Evolutionary conservation across 2,329 filamentous ascomycete genomes (phyloP), one percentile per base, ranked within the genome.

Genomic region (Elsinoe perseae): DNA sequence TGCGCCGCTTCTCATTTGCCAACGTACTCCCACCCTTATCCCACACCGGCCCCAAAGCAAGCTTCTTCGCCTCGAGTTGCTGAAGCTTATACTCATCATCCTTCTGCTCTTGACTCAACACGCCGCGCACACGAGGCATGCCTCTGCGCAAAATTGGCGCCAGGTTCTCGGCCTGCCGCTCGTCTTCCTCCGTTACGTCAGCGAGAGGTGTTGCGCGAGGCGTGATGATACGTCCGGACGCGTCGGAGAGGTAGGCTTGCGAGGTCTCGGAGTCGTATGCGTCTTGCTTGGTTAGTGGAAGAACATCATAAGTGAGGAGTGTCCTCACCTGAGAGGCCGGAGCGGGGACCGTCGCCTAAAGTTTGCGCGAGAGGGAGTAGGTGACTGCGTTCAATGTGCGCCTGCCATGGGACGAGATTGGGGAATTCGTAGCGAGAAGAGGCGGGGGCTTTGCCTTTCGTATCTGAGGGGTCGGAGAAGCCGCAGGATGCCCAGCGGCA

Each of bases 321-420:
- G 25, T 30, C 72, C 77, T 79, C 75, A 84, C 81, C 80, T 70
- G 75, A 77, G 63, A 75, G 69, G 59, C 75, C 75, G 57, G 75
- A 74, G 48, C 72, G 72, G 40, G 80, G 80, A 54, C 82, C 81
- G 69, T 84, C 80, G n/a, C 81, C 81, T 42, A 78, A 70, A 61
- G 74, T 71, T 76, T 79, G 80, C n/a, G 77, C 77, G 42, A 82
- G 63, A 16, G 75, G 70, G 18, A 68, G 66, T n/a, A 84, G 64
- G 65, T 85, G 82, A 18, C 63, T 65, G 28, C 71, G 65, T 57
- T 78, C 73, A 21, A 84, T 64, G 63, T 85, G 82, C 20, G 69
- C 66, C 53, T 72, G 67, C 73, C 81, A 79, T 12, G 69, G 63
- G 9, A 68, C 66, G 27, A 72, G 65, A 7, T 65, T 63, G 7